Evolutionary conservation across 2,329 filamentous ascomycete species (phyloP), one percentile per base, ranked within the genome.

Genomic region (Aspergillus viridinutans): DNA sequence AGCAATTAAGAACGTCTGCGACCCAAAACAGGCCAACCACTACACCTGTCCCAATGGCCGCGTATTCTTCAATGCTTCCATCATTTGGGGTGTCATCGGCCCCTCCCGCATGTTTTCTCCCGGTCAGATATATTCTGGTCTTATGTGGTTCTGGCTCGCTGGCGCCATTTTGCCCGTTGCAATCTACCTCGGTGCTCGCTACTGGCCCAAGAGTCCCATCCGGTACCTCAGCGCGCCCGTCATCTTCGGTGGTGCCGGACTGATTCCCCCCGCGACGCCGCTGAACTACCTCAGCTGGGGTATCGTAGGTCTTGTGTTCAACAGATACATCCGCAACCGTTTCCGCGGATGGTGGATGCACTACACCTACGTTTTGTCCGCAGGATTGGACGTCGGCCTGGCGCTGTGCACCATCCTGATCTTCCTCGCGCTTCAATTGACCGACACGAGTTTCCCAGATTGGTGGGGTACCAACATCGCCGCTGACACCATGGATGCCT

Each of bases 341-440:
- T 87, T 82, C 73, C 83, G 80, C 3, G 87, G 85, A 35, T 90
- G 88, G 88, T 91, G 88, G 88, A 77, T 88, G 71, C 85, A 87
- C 71, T 91, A 90, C 76, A 90, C 91, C 76, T 91, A 90, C 70
- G 81, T 90, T 67, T 84, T 86, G 0, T 89, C 87, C 21, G 88
- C 88, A 0, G 88, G 85, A 1, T 76, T 91, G 40, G 88, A 90
- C 70, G 83, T 83, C 50, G 88, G 88, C 4, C 78, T 90, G 4
- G 84, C 86, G 12, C 70, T 90, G 21, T 83, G 81, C 35, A 87
- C 86, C 0, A 81, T 91, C 38, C 70, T 90, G 56, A 86, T 90
- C 56, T 89, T 91, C 76, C 84, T 89, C 63, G 81, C 85, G 1
- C 74, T 91, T 28, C 84, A 85, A 55, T 70, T 90, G 61, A 86